Evolutionary conservation across 257 asterid genomes (phyloP).

Genomic region (Hygrophila difformis): DNA sequence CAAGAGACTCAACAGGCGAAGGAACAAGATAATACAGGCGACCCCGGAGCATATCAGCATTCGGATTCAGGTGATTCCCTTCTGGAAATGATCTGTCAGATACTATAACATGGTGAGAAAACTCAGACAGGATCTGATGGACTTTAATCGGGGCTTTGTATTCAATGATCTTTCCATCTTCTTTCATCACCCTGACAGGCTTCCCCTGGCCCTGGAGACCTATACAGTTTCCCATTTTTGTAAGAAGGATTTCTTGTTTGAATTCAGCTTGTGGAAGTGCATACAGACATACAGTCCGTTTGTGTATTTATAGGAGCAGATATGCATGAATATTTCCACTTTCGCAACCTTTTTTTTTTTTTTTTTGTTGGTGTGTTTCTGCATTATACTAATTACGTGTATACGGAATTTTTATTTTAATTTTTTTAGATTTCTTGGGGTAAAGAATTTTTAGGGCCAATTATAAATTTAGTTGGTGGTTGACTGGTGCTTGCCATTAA

Average conservation of each 20-base stretch:
- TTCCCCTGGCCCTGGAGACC: slow-evolving; percentile 26
- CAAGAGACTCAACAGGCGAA: slow-evolving; percentile 21
- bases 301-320: slow-evolving; percentile 29
- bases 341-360: slow-evolving; percentile 32
- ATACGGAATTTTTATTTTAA: too few species aligned
- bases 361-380: slow-evolving; percentile 13
- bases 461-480: too few species aligned
- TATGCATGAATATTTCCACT: slow-evolving; percentile 27
- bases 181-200: slow-evolving; percentile 40
- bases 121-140: slow-evolving; percentile 42
- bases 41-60: slow-evolving; percentile 45
- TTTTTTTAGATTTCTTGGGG: too few species aligned
- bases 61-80: slow-evolving; percentile 40
- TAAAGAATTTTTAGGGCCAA: too few species aligned
- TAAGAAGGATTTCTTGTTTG: background rate
- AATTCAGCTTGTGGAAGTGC: background rate
- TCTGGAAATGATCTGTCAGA: slow-evolving; percentile 47
- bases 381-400: slow-evolving; percentile 3
- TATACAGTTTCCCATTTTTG: slow-evolving; percentile 61
- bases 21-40: slow-evolving; percentile 53
- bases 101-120: slow-evolving; percentile 42
- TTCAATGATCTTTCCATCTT: slow-evolving; percentile 60
- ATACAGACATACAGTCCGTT: too few species aligned
- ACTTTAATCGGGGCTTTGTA: slow-evolving; percentile 52
- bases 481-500: too few species aligned